These are phyloP conservation scores for Bipolaris sorokiniana DNA, from an alignment of 2,329 filamentous ascomycete species.

Conservation along the genomic window DNA sequence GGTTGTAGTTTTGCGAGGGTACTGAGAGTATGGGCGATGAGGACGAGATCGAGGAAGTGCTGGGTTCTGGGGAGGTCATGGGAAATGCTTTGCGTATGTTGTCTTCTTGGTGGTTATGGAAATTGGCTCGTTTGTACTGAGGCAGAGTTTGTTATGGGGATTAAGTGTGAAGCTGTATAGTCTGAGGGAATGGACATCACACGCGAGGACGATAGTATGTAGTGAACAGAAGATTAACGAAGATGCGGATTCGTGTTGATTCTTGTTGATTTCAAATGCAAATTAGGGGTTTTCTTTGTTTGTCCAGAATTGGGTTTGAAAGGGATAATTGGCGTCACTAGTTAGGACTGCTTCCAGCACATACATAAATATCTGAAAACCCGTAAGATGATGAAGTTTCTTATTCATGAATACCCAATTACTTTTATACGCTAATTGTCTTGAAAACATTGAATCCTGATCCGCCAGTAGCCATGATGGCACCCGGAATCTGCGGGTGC, in stretches of 20 bases:
- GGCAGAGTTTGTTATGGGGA: too few relatives aligned
- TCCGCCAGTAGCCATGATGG: constrained; percentile 86
- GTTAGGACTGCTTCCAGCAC: neutral
- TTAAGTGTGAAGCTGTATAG: too few relatives aligned
- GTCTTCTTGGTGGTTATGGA: neutral
- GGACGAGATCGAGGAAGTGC: neutral
- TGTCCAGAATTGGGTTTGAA: neutral
- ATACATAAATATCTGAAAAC: neutral
- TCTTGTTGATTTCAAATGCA: too few relatives aligned
- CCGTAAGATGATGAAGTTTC: too few relatives aligned
- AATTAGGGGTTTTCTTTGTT: neutral
- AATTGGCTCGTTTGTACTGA: too few relatives aligned
- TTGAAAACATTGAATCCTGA: constrained; percentile 70
- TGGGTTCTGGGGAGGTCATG: neutral
- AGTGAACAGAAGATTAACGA: too few relatives aligned
- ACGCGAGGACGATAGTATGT: too few relatives aligned
- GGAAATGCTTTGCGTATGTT: neutral
- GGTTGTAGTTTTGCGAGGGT: neutral
- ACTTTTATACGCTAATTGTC: constrained; percentile 48
- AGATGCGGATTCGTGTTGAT: too few relatives aligned
- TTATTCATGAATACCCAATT: neutral
- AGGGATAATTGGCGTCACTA: neutral
- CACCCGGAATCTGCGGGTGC: constrained; percentile 94
- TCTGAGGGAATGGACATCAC: too few relatives aligned
- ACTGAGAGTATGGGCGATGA: neutral